These are phyloP conservation scores for Pinus tabuliformis DNA, from an alignment of 75 land plant species.

Conservation along the genomic window DNA sequence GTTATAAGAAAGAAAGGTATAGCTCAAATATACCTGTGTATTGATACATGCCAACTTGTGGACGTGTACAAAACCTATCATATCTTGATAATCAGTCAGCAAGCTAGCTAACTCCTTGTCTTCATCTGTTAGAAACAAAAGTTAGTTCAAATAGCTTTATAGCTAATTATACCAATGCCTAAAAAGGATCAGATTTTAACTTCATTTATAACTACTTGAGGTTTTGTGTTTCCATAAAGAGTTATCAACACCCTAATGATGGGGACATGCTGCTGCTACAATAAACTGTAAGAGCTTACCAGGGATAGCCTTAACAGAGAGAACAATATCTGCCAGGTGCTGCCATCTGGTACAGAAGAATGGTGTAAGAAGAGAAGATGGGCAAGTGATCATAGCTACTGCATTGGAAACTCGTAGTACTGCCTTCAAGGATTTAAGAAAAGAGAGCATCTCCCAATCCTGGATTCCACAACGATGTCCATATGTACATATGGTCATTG, in stretches of 20 bases:
- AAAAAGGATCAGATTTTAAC: not conserved
- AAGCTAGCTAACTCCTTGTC: constrained; percentile 83
- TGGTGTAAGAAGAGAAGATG: constrained; percentile 66
- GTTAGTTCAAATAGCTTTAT: not conserved
- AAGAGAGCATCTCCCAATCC: constrained; percentile 95
- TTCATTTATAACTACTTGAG: not conserved
- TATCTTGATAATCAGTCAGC: constrained; percentile 84
- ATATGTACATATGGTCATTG: not conserved
- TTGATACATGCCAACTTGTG: constrained; percentile 82
- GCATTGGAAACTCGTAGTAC: constrained; percentile 67
- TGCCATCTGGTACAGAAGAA: constrained; percentile 82
- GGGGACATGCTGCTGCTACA: not conserved
- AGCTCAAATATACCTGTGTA: constrained; percentile 61
- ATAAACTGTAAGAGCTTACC: constrained; percentile 33
- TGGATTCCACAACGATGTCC: constrained; percentile 15
- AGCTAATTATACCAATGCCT: not conserved
- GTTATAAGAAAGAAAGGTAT: not conserved
- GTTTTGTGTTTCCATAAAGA: not conserved
- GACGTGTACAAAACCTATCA: constrained; percentile 82
- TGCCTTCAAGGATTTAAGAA: constrained; percentile 63
- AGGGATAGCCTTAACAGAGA: constrained; percentile 81
- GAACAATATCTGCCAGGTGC: constrained; percentile 89
- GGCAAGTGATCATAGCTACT: constrained; percentile 83
- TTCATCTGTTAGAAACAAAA: constrained; percentile 60
- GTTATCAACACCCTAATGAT: not conserved